Base-by-base conservation (phyloP, 2,329 filamentous ascomycete species). In the Laburnicola sp. region DNA sequence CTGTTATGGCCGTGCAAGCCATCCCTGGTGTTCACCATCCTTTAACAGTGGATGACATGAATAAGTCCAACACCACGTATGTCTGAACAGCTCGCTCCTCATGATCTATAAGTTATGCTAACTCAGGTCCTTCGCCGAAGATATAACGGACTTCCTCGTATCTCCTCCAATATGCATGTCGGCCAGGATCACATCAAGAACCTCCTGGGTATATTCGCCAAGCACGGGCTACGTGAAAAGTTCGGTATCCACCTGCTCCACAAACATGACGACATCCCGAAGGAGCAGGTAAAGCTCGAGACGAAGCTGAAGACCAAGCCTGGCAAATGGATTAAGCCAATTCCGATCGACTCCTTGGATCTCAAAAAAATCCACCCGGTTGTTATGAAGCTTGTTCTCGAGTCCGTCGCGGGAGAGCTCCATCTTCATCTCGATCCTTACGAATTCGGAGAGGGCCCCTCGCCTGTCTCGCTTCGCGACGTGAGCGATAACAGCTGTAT, bases 241-340 rank as follows among this genome's bases (percentile, higher is more conserved):
- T 36, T 52, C 26, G 25, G 49, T 48, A 40, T 52, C 34, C 27
- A 52, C 39, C 37, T n/a, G 44, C 44, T 48, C 31, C 34, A 52
- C 25, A 48, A 43, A 43, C 34, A 52, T 48, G 34, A 52, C 23
- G 25, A 48, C 32, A 48, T 52, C 44, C 44, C 25, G 34, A 41
- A 52, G 43, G 41, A 52, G 44, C 34, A 48, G 49, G 49, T 52
- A 35, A 52, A 48, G 44, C 49, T 52, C 26, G 25, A 52, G 44
- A 48, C 44, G 28, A 48, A 48, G 28, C 49, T 52, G n/a, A 38
- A 43, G 49, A 52, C 44, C 25, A 48, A 35, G 49, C 43, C 44
- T 48, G 34, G 49, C 22, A 52, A 52, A 52, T 52, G 25, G 44
- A 52, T 16, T 31, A 52, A 48, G 49, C 37, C 34, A 43, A 43